Evolutionary conservation across 1,284 basidiomycete species (phyloP), one percentile per base, ranked within the genome.

Genomic region (Austroboletus olivaceoglutinosus): DNA sequence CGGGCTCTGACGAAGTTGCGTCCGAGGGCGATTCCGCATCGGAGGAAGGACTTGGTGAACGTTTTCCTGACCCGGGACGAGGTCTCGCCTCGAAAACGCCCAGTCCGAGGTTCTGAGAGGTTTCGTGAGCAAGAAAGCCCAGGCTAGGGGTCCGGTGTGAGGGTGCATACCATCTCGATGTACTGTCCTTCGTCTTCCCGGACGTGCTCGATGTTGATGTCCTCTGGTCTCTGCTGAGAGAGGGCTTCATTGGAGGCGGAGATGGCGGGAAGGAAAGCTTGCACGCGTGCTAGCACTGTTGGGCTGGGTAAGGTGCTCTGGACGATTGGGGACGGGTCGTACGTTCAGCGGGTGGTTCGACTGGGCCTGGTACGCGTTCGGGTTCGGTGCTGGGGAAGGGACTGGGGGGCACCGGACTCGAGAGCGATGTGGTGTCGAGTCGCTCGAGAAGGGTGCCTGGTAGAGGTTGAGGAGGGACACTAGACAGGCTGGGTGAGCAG

Each of bases 121-220:
- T 1, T n/a, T 33, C 4, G 43, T 60, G 43, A 50, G 25, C 34
- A 43, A 40, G n/a, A 34, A 18, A 12, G 15, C n/a, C 21, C 11
- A 8, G 30, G n/a, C 21, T 16, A 15, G 22, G 21, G 16, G 12
- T 2, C 1, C 29, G 29, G 42, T 19, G 8, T 22, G 40, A 40
- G 3, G 27, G 22, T 22, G 62, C 77, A 47, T 47, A 83, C 85
- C 85, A 88, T 86, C 60, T 86, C 77, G 53, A 88, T 83, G 59
- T 83, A 81, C 50, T 67, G 73, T 13, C 73, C 70, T 48, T 73
- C 72, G 23, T 71, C 71, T 12, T 64, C 65, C 9, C 66, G 63
- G 19, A 86, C 57, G 47, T 81, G 75, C 62, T 88, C 86, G 38
- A 88, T 85, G 58, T 87, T 79, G 21, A 86, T 70, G 55, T 80